These are phyloP conservation scores for Lichtheimia ornata DNA, from an alignment of 371 early-diverging fungal species.

Conservation along the genomic window DNA sequence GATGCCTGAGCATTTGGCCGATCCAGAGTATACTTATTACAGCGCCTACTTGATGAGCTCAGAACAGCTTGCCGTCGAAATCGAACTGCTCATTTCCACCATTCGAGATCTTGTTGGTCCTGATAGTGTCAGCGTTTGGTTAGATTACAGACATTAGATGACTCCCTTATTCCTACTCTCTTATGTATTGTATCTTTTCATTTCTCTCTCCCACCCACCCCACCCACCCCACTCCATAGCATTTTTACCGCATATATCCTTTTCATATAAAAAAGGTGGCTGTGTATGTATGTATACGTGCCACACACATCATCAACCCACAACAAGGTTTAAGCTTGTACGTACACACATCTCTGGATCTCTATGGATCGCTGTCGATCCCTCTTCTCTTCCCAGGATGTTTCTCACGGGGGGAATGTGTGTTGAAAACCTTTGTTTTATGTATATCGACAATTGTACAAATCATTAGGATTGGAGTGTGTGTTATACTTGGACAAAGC, in stretches of 20 bases:
- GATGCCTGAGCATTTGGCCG: constrained; percentile 22
- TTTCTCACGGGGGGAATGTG: too few species aligned
- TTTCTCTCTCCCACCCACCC: neutral
- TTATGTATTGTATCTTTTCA: too few species aligned
- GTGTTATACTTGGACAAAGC: too few species aligned
- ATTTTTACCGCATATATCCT: neutral
- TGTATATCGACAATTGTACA: too few species aligned
- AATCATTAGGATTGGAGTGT: too few species aligned
- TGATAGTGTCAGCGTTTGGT: constrained; percentile 43
- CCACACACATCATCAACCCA: too few species aligned
- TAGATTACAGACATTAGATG: constrained; percentile 43
- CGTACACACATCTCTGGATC: too few species aligned
- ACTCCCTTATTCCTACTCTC: neutral
- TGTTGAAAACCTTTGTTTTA: too few species aligned
- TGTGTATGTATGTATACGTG: too few species aligned
- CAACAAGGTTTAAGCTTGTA: too few species aligned
- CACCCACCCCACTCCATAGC: neutral
- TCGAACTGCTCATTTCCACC: constrained; percentile 36
- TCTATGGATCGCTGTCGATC: too few species aligned
- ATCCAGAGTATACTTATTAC: constrained; percentile 46
- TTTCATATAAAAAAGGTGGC: neutral
- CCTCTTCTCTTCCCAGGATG: too few species aligned
- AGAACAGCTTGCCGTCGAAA: constrained; percentile 47
- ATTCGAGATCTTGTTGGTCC: constrained; percentile 48
- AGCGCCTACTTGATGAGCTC: constrained; percentile 49